phyloP scores from a whole-genome alignment of 1,284 basidiomycete species.

The Irpex sp. region DNA sequence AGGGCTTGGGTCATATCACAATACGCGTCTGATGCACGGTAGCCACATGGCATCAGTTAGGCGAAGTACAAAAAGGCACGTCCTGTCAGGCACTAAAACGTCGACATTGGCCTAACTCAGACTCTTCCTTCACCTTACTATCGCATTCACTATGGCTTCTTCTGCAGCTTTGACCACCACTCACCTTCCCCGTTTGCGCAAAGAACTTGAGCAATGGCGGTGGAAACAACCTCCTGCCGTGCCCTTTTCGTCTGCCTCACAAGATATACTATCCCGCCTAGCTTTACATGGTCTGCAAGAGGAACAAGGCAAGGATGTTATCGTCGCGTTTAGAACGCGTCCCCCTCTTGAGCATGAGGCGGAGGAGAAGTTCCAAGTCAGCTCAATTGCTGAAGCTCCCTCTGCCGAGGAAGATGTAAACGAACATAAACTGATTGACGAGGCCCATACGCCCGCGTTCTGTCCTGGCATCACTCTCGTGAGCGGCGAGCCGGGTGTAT shows the following conservation, averaged over 20 bases:
- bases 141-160: slow-evolving; percentile 22
- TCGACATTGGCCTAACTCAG: neutral
- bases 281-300: neutral
- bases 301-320: slow-evolving; percentile 24
- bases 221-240: slow-evolving; percentile 7
- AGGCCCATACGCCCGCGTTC: slow-evolving; percentile 16
- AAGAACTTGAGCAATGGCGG: slow-evolving; percentile 24
- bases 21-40: neutral
- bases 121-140: neutral
- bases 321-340: slow-evolving; percentile 32
- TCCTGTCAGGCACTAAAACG: neutral
- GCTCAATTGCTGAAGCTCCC: neutral
- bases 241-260: slow-evolving; percentile 5
- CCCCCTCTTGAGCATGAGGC: slow-evolving; percentile 29
- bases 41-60: too few relatives aligned
- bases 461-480: slow-evolving; percentile 22
- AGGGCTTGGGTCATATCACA: neutral
- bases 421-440: neutral
- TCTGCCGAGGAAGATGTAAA: neutral
- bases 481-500: slow-evolving; percentile 27
- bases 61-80: neutral
- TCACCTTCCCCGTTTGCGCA: slow-evolving; percentile 22
- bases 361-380: slow-evolving; percentile 19
- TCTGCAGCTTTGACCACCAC: slow-evolving; percentile 27
- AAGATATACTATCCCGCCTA: slow-evolving; percentile 7